These are phyloP conservation scores for Zygosaccharomyces kombuchaensis DNA, from an alignment of 805 yeast species.

Conservation along the genomic window DNA sequence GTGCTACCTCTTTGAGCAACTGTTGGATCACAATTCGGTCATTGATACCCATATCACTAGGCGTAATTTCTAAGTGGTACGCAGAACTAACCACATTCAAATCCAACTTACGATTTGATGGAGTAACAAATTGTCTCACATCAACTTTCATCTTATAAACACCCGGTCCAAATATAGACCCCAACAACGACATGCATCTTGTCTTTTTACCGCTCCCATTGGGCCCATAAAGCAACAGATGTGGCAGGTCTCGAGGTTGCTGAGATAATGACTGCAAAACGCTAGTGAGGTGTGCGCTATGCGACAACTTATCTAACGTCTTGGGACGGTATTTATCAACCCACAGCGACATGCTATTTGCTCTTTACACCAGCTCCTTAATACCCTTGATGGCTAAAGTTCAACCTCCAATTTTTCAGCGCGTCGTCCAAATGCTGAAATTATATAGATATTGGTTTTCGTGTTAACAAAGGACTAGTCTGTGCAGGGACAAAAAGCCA, in stretches of 20 bases:
- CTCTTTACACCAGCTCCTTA: background rate
- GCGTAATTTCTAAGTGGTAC: constrained; percentile 90
- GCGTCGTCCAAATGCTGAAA: background rate
- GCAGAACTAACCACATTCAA: constrained; percentile 91
- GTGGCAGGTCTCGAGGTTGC: constrained; percentile 71
- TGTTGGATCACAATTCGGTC: constrained; percentile 96
- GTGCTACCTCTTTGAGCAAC: constrained; percentile 87
- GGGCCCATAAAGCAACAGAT: constrained; percentile 88
- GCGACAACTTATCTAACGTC: constrained; percentile 57
- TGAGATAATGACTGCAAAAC: constrained; percentile 49
- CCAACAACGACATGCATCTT: constrained; percentile 72
- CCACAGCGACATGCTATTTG: constrained; percentile 77
- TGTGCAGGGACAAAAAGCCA: background rate
- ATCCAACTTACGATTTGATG: constrained; percentile 74
- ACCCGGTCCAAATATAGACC: constrained; percentile 76
- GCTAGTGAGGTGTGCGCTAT: constrained; percentile 59
- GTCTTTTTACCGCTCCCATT: constrained; percentile 97
- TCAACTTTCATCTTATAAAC: constrained; percentile 86
- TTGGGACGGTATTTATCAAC: constrained; percentile 91
- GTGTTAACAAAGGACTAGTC: background rate
- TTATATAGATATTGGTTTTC: background rate
- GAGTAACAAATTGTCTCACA: constrained; percentile 74
- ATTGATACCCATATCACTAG: constrained; percentile 93
- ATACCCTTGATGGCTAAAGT: background rate
- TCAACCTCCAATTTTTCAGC: background rate